Evolutionary conservation across 73 alveolate species (phyloP), one percentile per base, ranked within the genome.

Genomic region (Tetrahymena thermophila): DNA sequence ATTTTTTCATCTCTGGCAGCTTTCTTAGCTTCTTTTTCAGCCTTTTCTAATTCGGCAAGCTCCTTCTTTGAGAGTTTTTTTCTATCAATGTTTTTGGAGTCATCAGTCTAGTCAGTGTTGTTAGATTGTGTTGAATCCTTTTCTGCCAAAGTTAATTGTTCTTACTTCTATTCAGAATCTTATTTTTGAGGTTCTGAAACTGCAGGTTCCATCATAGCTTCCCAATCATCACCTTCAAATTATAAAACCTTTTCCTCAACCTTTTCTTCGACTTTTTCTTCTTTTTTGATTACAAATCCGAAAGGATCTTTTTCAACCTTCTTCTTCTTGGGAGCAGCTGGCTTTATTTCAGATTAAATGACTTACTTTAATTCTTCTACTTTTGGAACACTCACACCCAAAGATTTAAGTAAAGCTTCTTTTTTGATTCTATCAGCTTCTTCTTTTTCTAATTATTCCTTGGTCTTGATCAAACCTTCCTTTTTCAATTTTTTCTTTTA

Each of bases 391-490:
- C 85, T 43, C 85, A 85, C 35, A 56, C 96, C 83, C 42, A 35
- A 95, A 85, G 44, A 35, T 84, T 93, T 89, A 85, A 85, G 34
- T 94, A 94, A 25, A 43, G 83, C 85, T 96, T 96, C 58, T 96
- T 94, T 85, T 84, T 94, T 89, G 43, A 94, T 23, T 58, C 94
- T 93, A 25, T 96, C 97, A 17, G 93, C 38, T 40, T 55, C 93
- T 85, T 96, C 98, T 43, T 96, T 96, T 94, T 97, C 98, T 35
- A 96, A 94, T 94, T 94, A 55, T 19, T 85, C 96, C 94, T 97
- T 98, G 95, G 97, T 97, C 95, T 96, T 96, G 58, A 93, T 97
- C 35, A 84, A 96, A 35, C 96, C 97, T 83, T 38, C 84, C 43
- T 94, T 94, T 71, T 94, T 93, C 84, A 94, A 94, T 35, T 58